These are phyloP conservation scores for Naganishia albida DNA, from an alignment of 1,284 basidiomycete genomes.

Conservation along the genomic window DNA sequence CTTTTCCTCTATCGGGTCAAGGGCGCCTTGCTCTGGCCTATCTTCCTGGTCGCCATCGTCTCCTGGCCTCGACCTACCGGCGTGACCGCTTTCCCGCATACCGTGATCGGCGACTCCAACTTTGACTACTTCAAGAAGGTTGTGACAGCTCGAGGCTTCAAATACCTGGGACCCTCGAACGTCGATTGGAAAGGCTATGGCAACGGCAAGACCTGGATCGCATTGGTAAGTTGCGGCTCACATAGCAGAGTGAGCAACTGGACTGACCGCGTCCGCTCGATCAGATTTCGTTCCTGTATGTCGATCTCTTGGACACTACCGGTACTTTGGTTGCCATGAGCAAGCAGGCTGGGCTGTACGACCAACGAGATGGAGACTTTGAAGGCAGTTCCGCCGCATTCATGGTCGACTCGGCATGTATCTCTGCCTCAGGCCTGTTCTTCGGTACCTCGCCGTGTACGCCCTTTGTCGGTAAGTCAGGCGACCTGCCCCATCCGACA, in stretches of 20 bases:
- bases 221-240: conserved; percentile 62
- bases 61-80: conserved; percentile 80
- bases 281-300: conserved; percentile 70
- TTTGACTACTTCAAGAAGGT: conserved; percentile 88
- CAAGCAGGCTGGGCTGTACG: conserved; percentile 83
- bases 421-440: conserved; percentile 53
- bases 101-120: conserved; percentile 64
- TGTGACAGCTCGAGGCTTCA: conserved; percentile 63
- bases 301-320: conserved; percentile 72
- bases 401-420: conserved; percentile 59
- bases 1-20: conserved; percentile 83
- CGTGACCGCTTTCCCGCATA: conserved; percentile 82
- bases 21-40: conserved; percentile 59
- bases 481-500: neutral
- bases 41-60: conserved; percentile 80
- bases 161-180: conserved; percentile 48
- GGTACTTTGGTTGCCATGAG: conserved; percentile 90
- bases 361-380: conserved; percentile 82
- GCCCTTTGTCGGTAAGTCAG: conserved; percentile 65
- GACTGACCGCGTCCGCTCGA: conserved; percentile 29
- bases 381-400: conserved; percentile 83
- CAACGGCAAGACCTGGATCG: conserved; percentile 80
- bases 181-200: conserved; percentile 53
- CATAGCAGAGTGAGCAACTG: conserved; percentile 29
- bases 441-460: conserved; percentile 86